Conservation (phyloP, 495 filamentous ascomycete genomes). For the Hamigera avellanea region DNA sequence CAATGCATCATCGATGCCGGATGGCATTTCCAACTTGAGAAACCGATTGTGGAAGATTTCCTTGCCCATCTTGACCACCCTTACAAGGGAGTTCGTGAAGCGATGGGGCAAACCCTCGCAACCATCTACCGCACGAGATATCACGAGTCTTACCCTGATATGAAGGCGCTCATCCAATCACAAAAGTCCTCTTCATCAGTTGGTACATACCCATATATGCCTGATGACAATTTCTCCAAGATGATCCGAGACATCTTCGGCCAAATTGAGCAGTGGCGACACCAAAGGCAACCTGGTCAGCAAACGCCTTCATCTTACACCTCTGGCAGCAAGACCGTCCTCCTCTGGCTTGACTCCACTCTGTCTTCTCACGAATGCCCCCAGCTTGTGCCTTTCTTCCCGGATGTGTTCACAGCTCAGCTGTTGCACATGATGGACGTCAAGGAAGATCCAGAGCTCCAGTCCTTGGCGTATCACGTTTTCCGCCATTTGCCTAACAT, state of each 20-base stretch:
- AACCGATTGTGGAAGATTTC: slow-evolving; percentile 84
- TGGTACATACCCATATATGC: slow-evolving; percentile 72
- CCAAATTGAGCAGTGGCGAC: slow-evolving; percentile 77
- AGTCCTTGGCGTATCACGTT: slow-evolving; percentile 90
- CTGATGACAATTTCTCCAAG: slow-evolving; percentile 57
- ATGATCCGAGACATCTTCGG: slow-evolving; percentile 69
- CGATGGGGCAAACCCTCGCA: slow-evolving; percentile 81
- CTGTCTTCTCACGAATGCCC: slow-evolving; percentile 88
- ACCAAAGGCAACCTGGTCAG: slow-evolving; percentile 73
- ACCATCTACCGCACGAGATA: slow-evolving; percentile 82
- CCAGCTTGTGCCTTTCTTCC: slow-evolving; percentile 83
- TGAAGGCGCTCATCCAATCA: slow-evolving; percentile 58
- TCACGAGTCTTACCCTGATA: slow-evolving; percentile 79
- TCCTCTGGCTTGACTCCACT: slow-evolving; percentile 89
- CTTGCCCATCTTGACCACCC: slow-evolving; percentile 88
- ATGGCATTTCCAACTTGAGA: slow-evolving; percentile 93
- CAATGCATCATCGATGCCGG: slow-evolving; percentile 79
- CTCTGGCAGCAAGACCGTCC: slow-evolving; percentile 86
- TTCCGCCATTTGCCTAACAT: slow-evolving; percentile 96
- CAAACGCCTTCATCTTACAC: slow-evolving; percentile 93
- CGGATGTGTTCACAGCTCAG: slow-evolving; percentile 75
- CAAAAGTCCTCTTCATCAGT: slow-evolving; percentile 75
- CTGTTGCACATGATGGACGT: slow-evolving; percentile 99
- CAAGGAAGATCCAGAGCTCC: slow-evolving; percentile 94
- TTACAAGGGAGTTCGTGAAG: slow-evolving; percentile 92